Evolutionary conservation across 208 protist genomes (phyloP), one percentile per base, ranked within the genome.

Genomic region (Wallacemonas sp.): DNA sequence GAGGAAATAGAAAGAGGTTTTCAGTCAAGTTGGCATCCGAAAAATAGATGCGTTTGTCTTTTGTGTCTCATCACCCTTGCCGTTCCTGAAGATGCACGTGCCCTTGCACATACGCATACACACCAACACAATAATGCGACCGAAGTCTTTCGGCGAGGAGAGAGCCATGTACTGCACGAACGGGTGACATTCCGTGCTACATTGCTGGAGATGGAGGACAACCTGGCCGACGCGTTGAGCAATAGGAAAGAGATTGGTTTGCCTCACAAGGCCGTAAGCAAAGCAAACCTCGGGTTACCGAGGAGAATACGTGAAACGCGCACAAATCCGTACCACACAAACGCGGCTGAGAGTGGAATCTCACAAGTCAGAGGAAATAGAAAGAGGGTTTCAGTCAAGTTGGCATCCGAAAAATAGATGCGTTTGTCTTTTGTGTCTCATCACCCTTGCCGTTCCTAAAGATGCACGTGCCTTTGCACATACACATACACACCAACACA

Each of bases 1-100:
- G 61, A 65, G 3, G 32, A 7, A 23, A 41, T 41, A n/a, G 33
- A 54, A 65, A 65, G 61, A 52, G 18, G 7, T 65, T 72, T 57
- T 72, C 67, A 44, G 5, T 75, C 70, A 75, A 5, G 23, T 48
- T n/a, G 46, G 20, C 36, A 59, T 73, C 73, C 7, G 73, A 74
- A 78, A 78, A 78, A 78, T 78, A 78, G 73, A 78, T 78, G 73
- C 73, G 73, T 78, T 74, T 69, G 44, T 61, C 44, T 67, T 63
- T 33, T 57, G 42, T 59, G 38, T 57, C 7, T 75, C 70, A 75
- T 75, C 70, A 55, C 31, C 8, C 57, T 26, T 41, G 52, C 52
- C n/a, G n/a, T n/a, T n/a, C n/a, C n/a, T n/a, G n/a, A n/a, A n/a
- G n/a, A n/a, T n/a, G n/a, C n/a, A n/a, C n/a, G n/a, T n/a, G n/a